Evolutionary conservation across 345 rosid species (phyloP), one percentile per base, ranked within the genome.

Genomic region (Heritiera fomes): DNA sequence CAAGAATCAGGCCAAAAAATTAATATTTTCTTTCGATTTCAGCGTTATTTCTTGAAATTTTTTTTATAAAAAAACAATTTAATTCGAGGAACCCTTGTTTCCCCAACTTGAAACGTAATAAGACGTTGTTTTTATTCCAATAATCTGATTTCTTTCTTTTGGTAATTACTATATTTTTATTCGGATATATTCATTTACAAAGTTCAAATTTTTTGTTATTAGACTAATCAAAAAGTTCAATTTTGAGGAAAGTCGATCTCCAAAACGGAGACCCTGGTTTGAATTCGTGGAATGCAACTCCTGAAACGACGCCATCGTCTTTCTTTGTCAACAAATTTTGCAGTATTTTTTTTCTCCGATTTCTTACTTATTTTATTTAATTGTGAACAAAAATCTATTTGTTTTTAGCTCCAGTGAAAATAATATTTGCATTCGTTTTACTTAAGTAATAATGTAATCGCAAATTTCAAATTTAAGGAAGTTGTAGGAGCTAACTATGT

Each of bases 51-150:
- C 49, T n/a, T 17, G 5, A 1, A 5, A 2, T 45, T 12, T 68
- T 20, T 59, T 20, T n/a, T n/a, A 34, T 1, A 34, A 34, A 18
- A n/a, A 56, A 5, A 52, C 4, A 52, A 2, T 52, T 18, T 20
- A 28, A 70, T 70, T 70, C 20, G 58, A 30, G 43, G 43, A 28
- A 50, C 74, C 74, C 74, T 70, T 49, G 43, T 15, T 70, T 70
- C 74, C 52, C 58, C 74, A 7, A 70, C 7, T 70, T 49, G 7
- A 30, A 49, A 70, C 43, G 43, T 70, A 49, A 49, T 70, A 28
- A 49, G 53, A 18, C 74, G 43, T 34, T 50, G 41, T 10, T 49
- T 70, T 49, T 70, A 70, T 23, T 70, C 46, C 73, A 40, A 40
- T 40, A 40, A 40, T 40, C 6, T 40, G 43, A 40, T 55, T 55